Percentiles rank a stretch among this genome's conserved stretches.
Evolutionary conservation across 768 basidiomycete species (phyloP).

Genomic region (Rhizopogon rudus): DNA sequence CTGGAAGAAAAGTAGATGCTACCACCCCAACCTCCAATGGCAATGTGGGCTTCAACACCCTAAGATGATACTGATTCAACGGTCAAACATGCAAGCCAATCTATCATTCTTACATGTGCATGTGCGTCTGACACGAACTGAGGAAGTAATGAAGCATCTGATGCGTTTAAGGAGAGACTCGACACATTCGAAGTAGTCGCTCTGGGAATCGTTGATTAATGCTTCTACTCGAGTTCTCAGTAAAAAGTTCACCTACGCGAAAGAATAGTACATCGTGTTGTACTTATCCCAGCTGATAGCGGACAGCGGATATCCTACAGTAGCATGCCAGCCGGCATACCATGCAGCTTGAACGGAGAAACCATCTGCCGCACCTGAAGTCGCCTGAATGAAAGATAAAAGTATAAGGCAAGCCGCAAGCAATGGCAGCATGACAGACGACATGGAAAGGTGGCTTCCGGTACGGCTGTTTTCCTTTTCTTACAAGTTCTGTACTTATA

Average conservation of each 20-base stretch:
- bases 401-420: not conserved
- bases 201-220: not conserved
- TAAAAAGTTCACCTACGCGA: conserved; percentile 38
- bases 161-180: not conserved
- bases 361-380: not conserved
- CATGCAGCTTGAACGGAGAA: not conserved
- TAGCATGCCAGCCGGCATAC: conserved; percentile 3
- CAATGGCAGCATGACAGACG: not conserved
- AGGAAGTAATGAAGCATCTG: not conserved
- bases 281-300: conserved; percentile 48
- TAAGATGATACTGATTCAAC: conserved; percentile 14
- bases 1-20: conserved; percentile 55
- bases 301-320: conserved; percentile 35
- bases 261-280: conserved; percentile 53
- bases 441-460: not conserved
- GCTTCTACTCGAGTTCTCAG: not conserved
- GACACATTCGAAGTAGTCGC: conserved; percentile 4
- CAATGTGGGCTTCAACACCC: conserved; percentile 53
- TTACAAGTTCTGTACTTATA: not conserved
- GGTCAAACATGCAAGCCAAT: not conserved
- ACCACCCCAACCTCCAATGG: conserved; percentile 67
- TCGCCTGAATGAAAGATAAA: not conserved
- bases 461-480: not conserved
- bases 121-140: conserved; percentile 5
- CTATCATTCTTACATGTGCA: conserved; percentile 1